phyloP scores from a whole-genome alignment of 2,329 filamentous ascomycete genomes.

The Massarina eburnea region DNA sequence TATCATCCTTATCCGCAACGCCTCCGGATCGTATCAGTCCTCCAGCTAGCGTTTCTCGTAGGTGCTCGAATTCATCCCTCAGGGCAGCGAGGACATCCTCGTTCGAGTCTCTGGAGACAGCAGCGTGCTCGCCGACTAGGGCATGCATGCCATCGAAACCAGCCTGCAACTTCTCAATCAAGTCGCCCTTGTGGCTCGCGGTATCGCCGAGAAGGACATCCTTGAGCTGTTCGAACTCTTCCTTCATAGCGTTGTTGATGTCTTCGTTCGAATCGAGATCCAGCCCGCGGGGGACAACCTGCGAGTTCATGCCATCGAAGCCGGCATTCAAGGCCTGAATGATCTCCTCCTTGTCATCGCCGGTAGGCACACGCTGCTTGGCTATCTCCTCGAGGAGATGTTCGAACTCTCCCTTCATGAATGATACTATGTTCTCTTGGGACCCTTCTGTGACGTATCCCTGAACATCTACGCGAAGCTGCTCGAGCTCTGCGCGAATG shows the following conservation, averaged over 20 bases:
- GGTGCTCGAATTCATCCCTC: conserved; percentile 62
- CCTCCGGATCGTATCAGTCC: conserved; percentile 53
- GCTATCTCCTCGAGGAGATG: conserved; percentile 62
- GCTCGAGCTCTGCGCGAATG: conserved; percentile 65
- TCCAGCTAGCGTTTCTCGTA: conserved; percentile 60
- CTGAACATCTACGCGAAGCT: conserved; percentile 63
- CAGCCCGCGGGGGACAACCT: conserved; percentile 40
- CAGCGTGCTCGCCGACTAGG: conserved; percentile 42
- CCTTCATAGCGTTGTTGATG: conserved; percentile 70
- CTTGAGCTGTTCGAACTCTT: conserved; percentile 79
- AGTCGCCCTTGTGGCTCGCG: conserved; percentile 61
- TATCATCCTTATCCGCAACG: conserved; percentile 62
- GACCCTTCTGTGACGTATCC: conserved; percentile 49
- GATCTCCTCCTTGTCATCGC: conserved; percentile 41
- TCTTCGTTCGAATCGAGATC: conserved; percentile 47
- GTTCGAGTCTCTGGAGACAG: conserved; percentile 31
- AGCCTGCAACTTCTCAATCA: conserved; percentile 61
- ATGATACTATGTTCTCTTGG: conserved; percentile 50
- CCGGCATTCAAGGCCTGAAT: conserved; percentile 43
- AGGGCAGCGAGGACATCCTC: conserved; percentile 53
- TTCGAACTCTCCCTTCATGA: conserved; percentile 61
- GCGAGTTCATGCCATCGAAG: conserved; percentile 45
- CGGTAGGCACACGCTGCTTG: conserved; percentile 43
- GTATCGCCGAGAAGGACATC: conserved; percentile 69
- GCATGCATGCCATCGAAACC: conserved; percentile 52